Percentiles rank a stretch among this genome's conserved stretches.
phyloP scores from a whole-genome alignment of 495 filamentous ascomycete species.

The Niebla homalea region DNA sequence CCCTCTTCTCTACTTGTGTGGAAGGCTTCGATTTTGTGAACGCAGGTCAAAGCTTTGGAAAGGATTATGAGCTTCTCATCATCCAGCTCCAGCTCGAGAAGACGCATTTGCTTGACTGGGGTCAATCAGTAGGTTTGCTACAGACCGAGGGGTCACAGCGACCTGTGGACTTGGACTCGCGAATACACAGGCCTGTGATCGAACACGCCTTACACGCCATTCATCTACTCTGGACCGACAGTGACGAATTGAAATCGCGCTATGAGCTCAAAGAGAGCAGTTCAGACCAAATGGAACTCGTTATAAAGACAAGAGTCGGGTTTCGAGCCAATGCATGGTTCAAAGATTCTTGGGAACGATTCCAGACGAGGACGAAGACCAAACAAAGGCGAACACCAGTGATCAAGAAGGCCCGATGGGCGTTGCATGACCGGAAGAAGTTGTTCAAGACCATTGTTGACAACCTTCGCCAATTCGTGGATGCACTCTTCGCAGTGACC shows the following conservation, averaged over 20 bases:
- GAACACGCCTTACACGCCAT: too few relatives aligned
- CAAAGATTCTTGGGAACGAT: too few relatives aligned
- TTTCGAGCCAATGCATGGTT: too few relatives aligned
- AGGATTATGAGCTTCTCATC: constrained; percentile 11
- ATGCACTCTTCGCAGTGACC: constrained; percentile 1
- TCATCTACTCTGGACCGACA: too few relatives aligned
- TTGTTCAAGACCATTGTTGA: not conserved
- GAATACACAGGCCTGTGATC: too few relatives aligned
- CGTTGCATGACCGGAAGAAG: not conserved
- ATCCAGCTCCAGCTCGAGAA: constrained; percentile 14
- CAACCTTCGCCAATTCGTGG: not conserved
- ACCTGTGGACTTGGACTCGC: too few relatives aligned
- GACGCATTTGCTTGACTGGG: constrained; percentile 13
- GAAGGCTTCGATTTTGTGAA: constrained; percentile 13
- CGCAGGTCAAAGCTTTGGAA: constrained; percentile 1
- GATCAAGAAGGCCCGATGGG: not conserved
- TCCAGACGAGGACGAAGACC: too few relatives aligned
- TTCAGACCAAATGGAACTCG: too few relatives aligned
- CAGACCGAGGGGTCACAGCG: too few relatives aligned
- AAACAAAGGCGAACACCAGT: not conserved
- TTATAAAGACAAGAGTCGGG: too few relatives aligned
- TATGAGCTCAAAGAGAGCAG: too few relatives aligned
- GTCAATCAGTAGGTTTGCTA: constrained; percentile 5
- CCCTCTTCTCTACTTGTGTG: constrained; percentile 12
- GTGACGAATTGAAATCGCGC: too few relatives aligned